A percentile compares a stretch with the other conserved stretches of the same genome.
Conservation (phyloP, 2,329 filamentous ascomycete species). For the Neophaeococcomyces mojaviensis region DNA sequence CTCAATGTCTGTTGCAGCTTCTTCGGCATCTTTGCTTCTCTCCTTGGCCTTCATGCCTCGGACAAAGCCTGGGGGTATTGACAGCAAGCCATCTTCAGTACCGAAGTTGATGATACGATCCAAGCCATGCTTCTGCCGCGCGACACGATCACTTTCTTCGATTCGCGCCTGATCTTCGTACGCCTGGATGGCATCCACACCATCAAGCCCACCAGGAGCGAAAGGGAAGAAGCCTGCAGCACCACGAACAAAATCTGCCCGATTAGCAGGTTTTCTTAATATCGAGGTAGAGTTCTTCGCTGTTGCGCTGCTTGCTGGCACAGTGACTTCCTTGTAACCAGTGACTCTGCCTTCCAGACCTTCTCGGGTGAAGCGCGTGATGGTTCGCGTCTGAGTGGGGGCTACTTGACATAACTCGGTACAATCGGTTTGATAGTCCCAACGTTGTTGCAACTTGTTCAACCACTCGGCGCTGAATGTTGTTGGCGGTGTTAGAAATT, state of each 20-base stretch:
- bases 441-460: conserved; percentile 77
- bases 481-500: conserved; percentile 71
- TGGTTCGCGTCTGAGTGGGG: conserved; percentile 86
- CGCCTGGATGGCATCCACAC: conserved; percentile 75
- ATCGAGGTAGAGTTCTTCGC: conserved; percentile 94
- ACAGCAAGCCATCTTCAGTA: conserved; percentile 67
- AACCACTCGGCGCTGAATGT: conserved; percentile 81
- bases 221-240: conserved; percentile 93
- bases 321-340: conserved; percentile 87
- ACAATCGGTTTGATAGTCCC: conserved; percentile 75
- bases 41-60: conserved; percentile 69
- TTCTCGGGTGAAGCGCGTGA: conserved; percentile 84
- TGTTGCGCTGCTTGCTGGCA: conserved; percentile 79
- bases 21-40: conserved; percentile 50
- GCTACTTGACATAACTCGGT: conserved; percentile 79
- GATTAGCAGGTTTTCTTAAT: conserved; percentile 72
- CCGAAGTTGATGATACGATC: conserved; percentile 80
- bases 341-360: conserved; percentile 88
- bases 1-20: conserved; percentile 63
- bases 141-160: conserved; percentile 38
- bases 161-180: conserved; percentile 66
- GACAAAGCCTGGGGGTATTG: conserved; percentile 72
- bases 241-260: conserved; percentile 85
- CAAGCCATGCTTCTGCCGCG: conserved; percentile 45
- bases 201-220: conserved; percentile 80